These are phyloP conservation scores for Remersonia thermophila DNA, from an alignment of 2,329 filamentous ascomycete genomes.

Conservation along the genomic window DNA sequence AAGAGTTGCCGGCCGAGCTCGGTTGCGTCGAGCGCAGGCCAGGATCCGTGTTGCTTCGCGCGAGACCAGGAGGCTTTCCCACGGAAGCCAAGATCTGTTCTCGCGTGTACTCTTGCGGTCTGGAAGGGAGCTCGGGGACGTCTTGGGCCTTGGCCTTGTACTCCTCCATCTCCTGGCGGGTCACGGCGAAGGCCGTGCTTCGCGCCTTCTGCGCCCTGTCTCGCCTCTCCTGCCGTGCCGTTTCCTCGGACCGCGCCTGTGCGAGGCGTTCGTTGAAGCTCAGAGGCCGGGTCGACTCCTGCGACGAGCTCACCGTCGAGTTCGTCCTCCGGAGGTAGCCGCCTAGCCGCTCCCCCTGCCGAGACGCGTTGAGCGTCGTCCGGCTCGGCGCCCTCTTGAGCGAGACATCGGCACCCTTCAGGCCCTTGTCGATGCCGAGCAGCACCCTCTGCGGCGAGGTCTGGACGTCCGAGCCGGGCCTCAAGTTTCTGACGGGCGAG, in stretches of 20 bases:
- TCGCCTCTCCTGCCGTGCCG: conserved; percentile 35
- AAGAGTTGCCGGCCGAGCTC: conserved; percentile 8
- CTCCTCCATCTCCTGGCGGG: conserved; percentile 44
- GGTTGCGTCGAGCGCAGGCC: conserved; percentile 18
- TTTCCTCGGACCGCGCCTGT: conserved; percentile 49
- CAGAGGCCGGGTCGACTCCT: conserved; percentile 26
- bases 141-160: conserved; percentile 47
- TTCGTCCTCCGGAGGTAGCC: conserved; percentile 34
- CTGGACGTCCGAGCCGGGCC: conserved; percentile 37
- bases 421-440: conserved; percentile 80
- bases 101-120: conserved; percentile 45
- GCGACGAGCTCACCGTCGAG: conserved; percentile 23
- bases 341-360: conserved; percentile 17
- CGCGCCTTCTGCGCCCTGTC: conserved; percentile 41
- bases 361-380: conserved; percentile 18
- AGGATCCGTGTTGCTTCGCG: conserved; percentile 33
- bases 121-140: conserved; percentile 35
- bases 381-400: conserved; percentile 57
- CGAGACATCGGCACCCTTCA: conserved; percentile 65
- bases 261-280: conserved; percentile 81
- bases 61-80: conserved; percentile 20
- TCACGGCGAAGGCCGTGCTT: conserved; percentile 44
- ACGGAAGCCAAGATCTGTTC: conserved; percentile 44
- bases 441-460: conserved; percentile 69
- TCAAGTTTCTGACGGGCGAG: conserved; percentile 53